Evolutionary conservation across 306 rosid genomes (phyloP).

Genomic region (Prunus persica): Prunus_persica_NCBIv2 NC_034015.1:16226501-16227000

Average conservation of each 20-base stretch:
- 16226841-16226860: constrained; percentile 6
- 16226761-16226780: constrained; percentile 5
- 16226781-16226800: constrained; percentile 11
- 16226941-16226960: not conserved
- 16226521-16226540: constrained; percentile 32
- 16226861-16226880: not conserved
- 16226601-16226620: constrained; percentile 51
- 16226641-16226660: constrained; percentile 46
- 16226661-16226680: constrained; percentile 22
- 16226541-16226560: constrained; percentile 20
- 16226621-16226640: constrained; percentile 53
- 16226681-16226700: constrained; percentile 19
- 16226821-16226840: constrained; percentile 32
- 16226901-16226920: not conserved
- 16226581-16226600: constrained; percentile 37
- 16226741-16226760: constrained; percentile 21
- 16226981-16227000: not conserved
- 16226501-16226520: constrained; percentile 30
- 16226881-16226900: not conserved
- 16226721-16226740: constrained; percentile 41
- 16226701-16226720: constrained; percentile 13
- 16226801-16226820: constrained; percentile 25
- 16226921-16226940: not conserved
- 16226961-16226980: not conserved
- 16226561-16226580: constrained; percentile 28